Evolutionary conservation across 495 filamentous ascomycete species (phyloP), one percentile per base, ranked within the genome.

Genomic region (Massariosphaeria phaeospora): DNA sequence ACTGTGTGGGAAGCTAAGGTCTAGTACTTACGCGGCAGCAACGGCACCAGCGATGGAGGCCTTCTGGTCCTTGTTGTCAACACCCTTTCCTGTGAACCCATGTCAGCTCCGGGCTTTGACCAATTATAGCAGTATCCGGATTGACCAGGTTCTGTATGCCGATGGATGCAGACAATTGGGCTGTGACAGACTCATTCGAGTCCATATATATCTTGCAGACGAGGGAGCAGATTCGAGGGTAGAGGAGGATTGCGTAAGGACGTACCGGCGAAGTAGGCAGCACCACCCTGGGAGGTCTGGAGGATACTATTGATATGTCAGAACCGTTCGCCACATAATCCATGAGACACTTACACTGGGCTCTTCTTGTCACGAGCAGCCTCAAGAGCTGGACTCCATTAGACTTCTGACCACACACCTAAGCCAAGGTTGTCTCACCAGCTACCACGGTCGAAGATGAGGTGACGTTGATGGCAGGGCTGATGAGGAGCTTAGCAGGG

Each of bases 401-500:
- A n/a, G n/a, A n/a, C n/a, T n/a, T n/a, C n/a, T n/a, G n/a, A n/a
- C n/a, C n/a, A n/a, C n/a, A n/a, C n/a, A n/a, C n/a, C n/a, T n/a
- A n/a, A n/a, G n/a, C n/a, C n/a, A n/a, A n/a, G n/a, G n/a, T n/a
- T n/a, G n/a, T n/a, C n/a, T n/a, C n/a, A n/a, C n/a, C n/a, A n/a
- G n/a, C n/a, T 57, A 96, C 83, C 42, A 85, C 89, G 43, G 90
- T 95, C 57, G 86, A 93, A 45, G 85, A 91, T 41, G 88, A 95
- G 61, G 93, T 96, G 64, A 96, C 88, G 72, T 95, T 73, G 70
- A 96, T 91, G 70, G 85, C 86, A 52, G 93, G 93, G 58, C 97
- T 88, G 67, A 93, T 91, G 63, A 88, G 17, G 20, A 21, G 6
- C n/a, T n/a, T n/a, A n/a, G n/a, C n/a, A n/a, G n/a, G n/a, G n/a